Conservation (phyloP, 139 green algal genomes). For the Raphidocelis subcapitata region DNA sequence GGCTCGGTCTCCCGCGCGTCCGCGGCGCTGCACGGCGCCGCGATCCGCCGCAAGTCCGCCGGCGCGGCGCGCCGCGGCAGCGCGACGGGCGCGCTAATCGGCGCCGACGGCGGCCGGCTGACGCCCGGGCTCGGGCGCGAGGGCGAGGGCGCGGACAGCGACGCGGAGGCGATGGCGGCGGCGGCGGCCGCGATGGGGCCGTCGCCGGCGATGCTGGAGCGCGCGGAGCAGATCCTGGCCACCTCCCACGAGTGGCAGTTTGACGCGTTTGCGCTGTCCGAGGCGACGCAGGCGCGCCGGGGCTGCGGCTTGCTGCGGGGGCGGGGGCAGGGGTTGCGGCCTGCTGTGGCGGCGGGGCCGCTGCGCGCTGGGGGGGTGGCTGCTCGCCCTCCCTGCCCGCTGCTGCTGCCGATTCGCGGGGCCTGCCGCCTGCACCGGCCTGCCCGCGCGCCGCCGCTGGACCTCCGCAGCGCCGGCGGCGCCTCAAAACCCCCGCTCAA, state of each 20-base stretch:
- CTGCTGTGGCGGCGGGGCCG: background rate
- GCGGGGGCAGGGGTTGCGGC: no score
- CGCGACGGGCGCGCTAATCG: background rate
- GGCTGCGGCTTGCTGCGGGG: background rate
- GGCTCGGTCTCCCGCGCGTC: no score
- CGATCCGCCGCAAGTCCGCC: no score
- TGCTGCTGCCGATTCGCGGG: no score
- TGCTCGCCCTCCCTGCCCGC: background rate
- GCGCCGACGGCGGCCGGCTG: background rate
- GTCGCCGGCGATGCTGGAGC: slow-evolving; percentile 8
- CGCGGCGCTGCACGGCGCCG: no score
- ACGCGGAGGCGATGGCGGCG: background rate
- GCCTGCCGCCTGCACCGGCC: no score
- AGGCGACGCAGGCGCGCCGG: slow-evolving; percentile 35
- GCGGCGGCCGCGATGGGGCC: background rate
- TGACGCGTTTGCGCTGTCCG: slow-evolving; percentile 53
- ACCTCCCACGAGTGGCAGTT: slow-evolving; percentile 61
- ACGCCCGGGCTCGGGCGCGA: no score
- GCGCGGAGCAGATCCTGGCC: slow-evolving; percentile 34
- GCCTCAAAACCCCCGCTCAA: no score
- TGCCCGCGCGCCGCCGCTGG: slow-evolving; percentile 30
- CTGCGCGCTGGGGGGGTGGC: background rate
- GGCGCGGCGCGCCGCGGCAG: background rate
- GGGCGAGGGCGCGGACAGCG: background rate
- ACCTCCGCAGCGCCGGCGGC: no score